Conservation (phyloP, 176 grass and related monocot genomes). For the Sorghum bicolor region Sorghum_bicolor_NCBIv3 NC_012878.2:56062501-56063000, state of each 20-base stretch:
- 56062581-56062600: slow-evolving; percentile 36
- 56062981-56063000: neutral
- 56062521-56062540: slow-evolving; percentile 50
- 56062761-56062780: neutral
- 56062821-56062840: neutral
- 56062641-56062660: slow-evolving; percentile 32
- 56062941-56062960: neutral
- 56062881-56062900: neutral
- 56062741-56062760: neutral
- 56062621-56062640: slow-evolving; percentile 39
- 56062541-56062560: slow-evolving; percentile 64
- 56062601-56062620: slow-evolving; percentile 37
- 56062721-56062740: slow-evolving; percentile 43
- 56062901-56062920: neutral
- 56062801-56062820: neutral
- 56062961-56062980: neutral
- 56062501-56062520: slow-evolving; percentile 32
- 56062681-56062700: slow-evolving; percentile 90
- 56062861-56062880: neutral
- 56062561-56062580: slow-evolving; percentile 53
- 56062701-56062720: slow-evolving; percentile 87
- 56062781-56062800: slow-evolving; percentile 14
- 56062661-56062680: slow-evolving; percentile 91
- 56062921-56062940: neutral
- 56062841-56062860: neutral